Evolutionary conservation across 2,329 filamentous ascomycete genomes (phyloP).

Genomic region (Fusarium sp.): DNA sequence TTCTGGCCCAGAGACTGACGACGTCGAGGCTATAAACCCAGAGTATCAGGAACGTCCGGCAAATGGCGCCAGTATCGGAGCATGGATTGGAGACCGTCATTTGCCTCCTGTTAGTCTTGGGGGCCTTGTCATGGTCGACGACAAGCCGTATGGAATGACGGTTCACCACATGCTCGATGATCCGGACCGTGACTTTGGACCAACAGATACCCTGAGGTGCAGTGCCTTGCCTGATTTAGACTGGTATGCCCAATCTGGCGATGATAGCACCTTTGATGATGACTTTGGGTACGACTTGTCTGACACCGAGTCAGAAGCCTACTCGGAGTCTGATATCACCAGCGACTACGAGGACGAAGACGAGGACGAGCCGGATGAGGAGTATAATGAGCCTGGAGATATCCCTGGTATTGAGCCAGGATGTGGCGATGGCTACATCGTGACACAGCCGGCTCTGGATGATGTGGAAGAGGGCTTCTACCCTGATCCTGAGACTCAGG

Average conservation of each 20-base stretch:
- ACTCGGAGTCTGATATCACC: slow-evolving; percentile 61
- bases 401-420: slow-evolving; percentile 79
- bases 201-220: slow-evolving; percentile 47
- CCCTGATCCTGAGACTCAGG: slow-evolving; percentile 72
- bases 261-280: slow-evolving; percentile 58
- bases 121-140: slow-evolving; percentile 85
- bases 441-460: slow-evolving; percentile 92
- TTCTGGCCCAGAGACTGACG: slow-evolving; percentile 50
- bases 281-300: slow-evolving; percentile 69
- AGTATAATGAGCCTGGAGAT: slow-evolving; percentile 73
- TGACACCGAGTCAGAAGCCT: slow-evolving; percentile 65
- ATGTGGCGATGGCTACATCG: slow-evolving; percentile 78
- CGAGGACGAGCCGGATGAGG: slow-evolving; percentile 63
- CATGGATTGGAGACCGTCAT: slow-evolving; percentile 85
- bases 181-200: slow-evolving; percentile 58
- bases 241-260: slow-evolving; percentile 55
- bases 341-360: slow-evolving; percentile 62
- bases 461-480: slow-evolving; percentile 87
- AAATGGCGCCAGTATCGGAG: slow-evolving; percentile 92
- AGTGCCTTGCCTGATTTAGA: slow-evolving; percentile 53
- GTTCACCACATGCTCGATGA: slow-evolving; percentile 96
- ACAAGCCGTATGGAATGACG: slow-evolving; percentile 89
- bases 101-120: slow-evolving; percentile 91
- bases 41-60: slow-evolving; percentile 80
- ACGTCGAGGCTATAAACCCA: slow-evolving; percentile 67